phyloP scores from a whole-genome alignment of 352 stramenopile genomes.

The Plasmopara halstedii region DNA sequence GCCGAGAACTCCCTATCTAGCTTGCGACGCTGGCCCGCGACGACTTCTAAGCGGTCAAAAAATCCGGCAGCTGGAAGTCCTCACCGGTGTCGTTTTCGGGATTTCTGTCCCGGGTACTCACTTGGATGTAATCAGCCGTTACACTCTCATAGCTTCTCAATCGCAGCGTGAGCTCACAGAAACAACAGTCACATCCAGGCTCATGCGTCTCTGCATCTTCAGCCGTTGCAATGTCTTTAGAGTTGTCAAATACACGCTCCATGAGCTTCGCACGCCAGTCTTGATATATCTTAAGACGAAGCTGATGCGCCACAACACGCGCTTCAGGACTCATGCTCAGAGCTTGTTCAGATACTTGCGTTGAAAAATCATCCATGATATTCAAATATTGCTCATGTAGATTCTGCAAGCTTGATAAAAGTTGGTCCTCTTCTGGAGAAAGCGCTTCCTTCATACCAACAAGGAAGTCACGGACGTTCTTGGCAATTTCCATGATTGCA shows the following conservation, averaged over 20 bases:
- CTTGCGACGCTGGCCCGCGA: constrained; percentile 8
- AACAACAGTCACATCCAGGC: constrained; percentile 36
- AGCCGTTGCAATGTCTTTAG: constrained; percentile 30
- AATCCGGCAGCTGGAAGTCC: constrained; percentile 46
- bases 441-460: constrained; percentile 72
- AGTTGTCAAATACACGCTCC: constrained; percentile 57
- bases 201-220: constrained; percentile 32
- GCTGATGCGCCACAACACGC: constrained; percentile 60
- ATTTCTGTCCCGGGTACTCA: constrained; percentile 43
- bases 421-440: constrained; percentile 57
- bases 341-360: constrained; percentile 41
- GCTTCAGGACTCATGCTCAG: constrained; percentile 71
- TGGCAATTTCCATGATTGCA: constrained; percentile 67
- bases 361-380: constrained; percentile 63
- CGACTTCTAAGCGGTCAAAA: constrained; percentile 30
- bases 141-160: constrained; percentile 50
- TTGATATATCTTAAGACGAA: constrained; percentile 75
- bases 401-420: constrained; percentile 56
- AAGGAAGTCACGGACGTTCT: constrained; percentile 73
- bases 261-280: constrained; percentile 72
- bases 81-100: constrained; percentile 39
- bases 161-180: constrained; percentile 44
- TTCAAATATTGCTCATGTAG: constrained; percentile 61
- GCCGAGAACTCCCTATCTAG: constrained; percentile 37
- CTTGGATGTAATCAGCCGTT: constrained; percentile 49